These are phyloP conservation scores for Pichia scutulata DNA, from an alignment of 805 yeast species.

Conservation along the genomic window DNA sequence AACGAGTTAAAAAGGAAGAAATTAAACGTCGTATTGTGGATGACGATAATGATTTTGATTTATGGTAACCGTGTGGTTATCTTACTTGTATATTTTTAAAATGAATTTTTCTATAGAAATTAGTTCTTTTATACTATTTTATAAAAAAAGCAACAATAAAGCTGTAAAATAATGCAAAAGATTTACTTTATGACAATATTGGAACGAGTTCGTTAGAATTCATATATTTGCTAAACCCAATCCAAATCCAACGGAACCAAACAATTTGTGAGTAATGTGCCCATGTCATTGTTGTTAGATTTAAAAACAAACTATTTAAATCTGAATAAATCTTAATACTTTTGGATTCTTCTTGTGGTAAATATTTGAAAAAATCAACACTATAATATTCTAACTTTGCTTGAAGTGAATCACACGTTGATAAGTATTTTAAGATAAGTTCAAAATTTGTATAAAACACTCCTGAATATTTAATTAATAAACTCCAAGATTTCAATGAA, in stretches of 20 bases:
- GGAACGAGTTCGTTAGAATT: constrained; percentile 58
- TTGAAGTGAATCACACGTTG: not conserved
- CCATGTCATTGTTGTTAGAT: constrained; percentile 64
- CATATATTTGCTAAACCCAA: constrained; percentile 67
- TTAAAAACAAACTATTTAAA: constrained; percentile 32
- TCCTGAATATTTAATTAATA: constrained; percentile 41
- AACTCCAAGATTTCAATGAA: constrained; percentile 27
- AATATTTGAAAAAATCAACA: not conserved
- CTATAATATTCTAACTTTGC: not conserved
- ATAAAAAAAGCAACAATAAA: not conserved
- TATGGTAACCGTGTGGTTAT: constrained; percentile 17
- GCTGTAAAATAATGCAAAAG: not conserved
- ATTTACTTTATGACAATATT: not conserved
- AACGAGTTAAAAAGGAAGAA: constrained; percentile 9
- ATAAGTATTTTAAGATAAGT: constrained; percentile 5
- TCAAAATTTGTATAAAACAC: constrained; percentile 34
- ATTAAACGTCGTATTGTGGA: constrained; percentile 15
- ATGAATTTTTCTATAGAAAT: not conserved
- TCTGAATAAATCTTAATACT: constrained; percentile 33
- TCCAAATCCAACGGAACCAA: constrained; percentile 92
- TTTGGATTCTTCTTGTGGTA: constrained; percentile 14
- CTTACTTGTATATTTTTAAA: not conserved
- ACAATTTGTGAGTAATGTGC: constrained; percentile 89
- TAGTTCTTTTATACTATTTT: not conserved
- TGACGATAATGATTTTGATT: constrained; percentile 26